Conservation (phyloP, 345 rosid species). For the Kernera saxatilis region DNA sequence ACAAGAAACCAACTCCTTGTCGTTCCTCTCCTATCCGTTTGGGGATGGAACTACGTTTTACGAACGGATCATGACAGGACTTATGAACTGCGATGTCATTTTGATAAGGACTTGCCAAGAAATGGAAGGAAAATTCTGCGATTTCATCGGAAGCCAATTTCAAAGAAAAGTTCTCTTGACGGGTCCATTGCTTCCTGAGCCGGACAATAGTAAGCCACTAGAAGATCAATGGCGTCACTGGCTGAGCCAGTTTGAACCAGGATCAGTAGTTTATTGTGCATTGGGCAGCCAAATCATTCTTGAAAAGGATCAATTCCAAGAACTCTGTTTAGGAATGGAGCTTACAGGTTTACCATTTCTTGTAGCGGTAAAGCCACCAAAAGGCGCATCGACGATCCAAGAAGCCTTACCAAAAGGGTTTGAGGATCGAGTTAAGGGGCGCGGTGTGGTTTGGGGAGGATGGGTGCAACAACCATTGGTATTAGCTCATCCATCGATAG, state of each 20-base stretch:
- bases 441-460: conserved; percentile 45
- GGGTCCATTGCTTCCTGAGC: conserved; percentile 55
- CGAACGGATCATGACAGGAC: conserved; percentile 33
- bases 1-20: conserved; percentile 34
- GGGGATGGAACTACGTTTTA: conserved; percentile 56
- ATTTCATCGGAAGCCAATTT: conserved; percentile 44
- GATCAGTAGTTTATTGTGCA: conserved; percentile 53
- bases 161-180: conserved; percentile 44
- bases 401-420: conserved; percentile 74
- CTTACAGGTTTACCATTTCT: conserved; percentile 52
- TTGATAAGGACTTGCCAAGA: conserved; percentile 63
- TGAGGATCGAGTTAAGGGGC: conserved; percentile 45
- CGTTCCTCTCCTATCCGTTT: conserved; percentile 40
- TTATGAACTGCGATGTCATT: conserved; percentile 45
- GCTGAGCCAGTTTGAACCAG: conserved; percentile 38
- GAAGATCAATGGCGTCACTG: conserved; percentile 54
- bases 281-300: conserved; percentile 60
- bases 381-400: conserved; percentile 36
- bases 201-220: not conserved
- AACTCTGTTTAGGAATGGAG: conserved; percentile 60
- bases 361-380: conserved; percentile 51
- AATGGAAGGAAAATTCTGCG: conserved; percentile 50
- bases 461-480: conserved; percentile 55
- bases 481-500: conserved; percentile 46
- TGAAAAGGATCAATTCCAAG: conserved; percentile 59